These are phyloP conservation scores for Epichloe sibirici DNA, from an alignment of 2,329 filamentous ascomycete genomes.

Conservation along the genomic window DNA sequence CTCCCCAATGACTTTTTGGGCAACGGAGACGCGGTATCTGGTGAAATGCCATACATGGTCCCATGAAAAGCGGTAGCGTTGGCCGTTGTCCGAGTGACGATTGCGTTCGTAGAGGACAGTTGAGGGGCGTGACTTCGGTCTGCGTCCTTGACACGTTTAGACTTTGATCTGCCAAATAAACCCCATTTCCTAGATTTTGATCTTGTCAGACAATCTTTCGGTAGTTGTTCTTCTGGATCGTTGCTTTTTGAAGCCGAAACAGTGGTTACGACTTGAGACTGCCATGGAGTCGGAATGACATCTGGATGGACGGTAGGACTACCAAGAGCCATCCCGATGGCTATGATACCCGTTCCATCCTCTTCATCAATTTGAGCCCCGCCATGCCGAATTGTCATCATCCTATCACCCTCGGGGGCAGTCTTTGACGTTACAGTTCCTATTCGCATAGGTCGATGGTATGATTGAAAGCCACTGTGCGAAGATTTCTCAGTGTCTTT, in stretches of 20 bases:
- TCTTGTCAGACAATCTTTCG: constrained; percentile 15
- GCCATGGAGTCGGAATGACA: constrained; percentile 15
- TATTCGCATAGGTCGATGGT: not conserved
- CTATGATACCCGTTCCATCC: constrained; percentile 19
- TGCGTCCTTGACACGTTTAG: constrained; percentile 16
- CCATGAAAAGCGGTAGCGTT: not conserved
- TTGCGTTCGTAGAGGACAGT: not conserved
- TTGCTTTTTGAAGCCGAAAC: constrained; percentile 12
- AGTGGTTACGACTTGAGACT: constrained; percentile 14
- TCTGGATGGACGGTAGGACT: constrained; percentile 44
- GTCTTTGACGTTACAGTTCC: constrained; percentile 15
- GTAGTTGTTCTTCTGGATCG: constrained; percentile 9
- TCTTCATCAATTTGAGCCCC: constrained; percentile 17
- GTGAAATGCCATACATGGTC: not conserved
- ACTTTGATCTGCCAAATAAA: constrained; percentile 37
- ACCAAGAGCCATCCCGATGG: constrained; percentile 64
- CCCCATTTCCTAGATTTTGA: constrained; percentile 46
- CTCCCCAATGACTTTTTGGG: not conserved
- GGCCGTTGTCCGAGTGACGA: not conserved
- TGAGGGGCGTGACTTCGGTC: constrained; percentile 7
- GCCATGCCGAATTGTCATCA: not conserved
- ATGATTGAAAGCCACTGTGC: not conserved
- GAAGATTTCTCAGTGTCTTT: not conserved
- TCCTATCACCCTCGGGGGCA: constrained; percentile 22
- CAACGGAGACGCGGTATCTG: not conserved